phyloP scores from a whole-genome alignment of 192 early-diverging fungal genomes.

The Podila minutissima region DNA sequence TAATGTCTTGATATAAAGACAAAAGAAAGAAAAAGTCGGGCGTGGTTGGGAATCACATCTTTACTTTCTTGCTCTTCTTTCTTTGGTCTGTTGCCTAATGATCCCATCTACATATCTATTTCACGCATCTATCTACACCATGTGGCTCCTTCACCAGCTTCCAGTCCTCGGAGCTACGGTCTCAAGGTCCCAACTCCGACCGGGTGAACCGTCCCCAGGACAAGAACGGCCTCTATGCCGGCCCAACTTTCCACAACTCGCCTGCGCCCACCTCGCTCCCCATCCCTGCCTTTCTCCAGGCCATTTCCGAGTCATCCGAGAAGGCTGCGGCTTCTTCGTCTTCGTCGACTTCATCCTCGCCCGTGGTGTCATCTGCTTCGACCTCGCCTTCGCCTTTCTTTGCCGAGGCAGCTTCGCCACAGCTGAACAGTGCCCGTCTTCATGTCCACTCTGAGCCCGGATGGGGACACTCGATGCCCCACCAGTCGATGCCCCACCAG shows the following conservation, averaged over 20 bases:
- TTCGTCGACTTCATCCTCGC: neutral
- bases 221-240: slow-evolving; percentile 57
- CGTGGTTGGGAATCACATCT: neutral
- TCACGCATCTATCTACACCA: neutral
- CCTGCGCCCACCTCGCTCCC: slow-evolving; percentile 64
- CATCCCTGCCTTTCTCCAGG: slow-evolving; percentile 56
- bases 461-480: neutral
- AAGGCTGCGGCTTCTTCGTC: slow-evolving; percentile 9
- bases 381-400: slow-evolving; percentile 24
- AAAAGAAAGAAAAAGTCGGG: neutral
- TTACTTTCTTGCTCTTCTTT: neutral
- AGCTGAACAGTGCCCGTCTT: slow-evolving; percentile 32
- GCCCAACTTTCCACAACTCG: slow-evolving; percentile 67
- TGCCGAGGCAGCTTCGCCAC: slow-evolving; percentile 38
- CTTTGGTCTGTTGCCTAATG: neutral
- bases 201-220: slow-evolving; percentile 22
- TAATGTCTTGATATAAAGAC: too few species aligned
- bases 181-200: slow-evolving; percentile 1
- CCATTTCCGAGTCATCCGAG: slow-evolving; percentile 13
- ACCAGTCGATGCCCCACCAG: neutral
- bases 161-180: neutral
- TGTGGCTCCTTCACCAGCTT: neutral
- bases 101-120: neutral
- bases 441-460: slow-evolving; percentile 5
- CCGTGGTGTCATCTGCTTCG: slow-evolving; percentile 1